Evolutionary conservation across 2,329 filamentous ascomycete species (phyloP), one percentile per base, ranked within the genome.

Genomic region (Fusarium scirpi): DNA sequence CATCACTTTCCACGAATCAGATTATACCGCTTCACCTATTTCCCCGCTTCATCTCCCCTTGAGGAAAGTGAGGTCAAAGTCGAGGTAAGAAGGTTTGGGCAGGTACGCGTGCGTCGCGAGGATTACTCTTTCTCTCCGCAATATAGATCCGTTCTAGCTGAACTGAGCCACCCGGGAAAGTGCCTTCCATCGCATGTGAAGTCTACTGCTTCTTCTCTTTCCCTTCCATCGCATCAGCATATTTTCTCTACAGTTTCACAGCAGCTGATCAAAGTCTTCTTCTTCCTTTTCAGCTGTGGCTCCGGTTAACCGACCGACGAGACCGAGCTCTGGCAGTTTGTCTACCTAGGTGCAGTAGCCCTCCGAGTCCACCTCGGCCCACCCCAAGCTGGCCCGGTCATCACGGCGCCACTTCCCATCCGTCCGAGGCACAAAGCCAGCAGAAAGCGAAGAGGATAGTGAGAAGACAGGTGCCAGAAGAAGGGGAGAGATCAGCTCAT

Each of bases 281-380:
- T 20, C 16, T 54, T 48, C 12, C 29, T 29, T 52, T 62, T 58
- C 44, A 55, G 29, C 47, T 62, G 27, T 53, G 38, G 45, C 59
- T 53, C 60, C 53, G 44, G 44, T 48, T 46, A 65, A 65, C 68
- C 59, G 68, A 58, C 68, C 60, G 64, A 69, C 55, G 43, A 69
- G 27, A 44, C 48, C 60, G 38, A 65, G 64, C 57, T 69, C 29
- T 70, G 44, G 51, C 63, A 58, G 51, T 46, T 64, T 64, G 29
- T 27, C 20, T 24, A 52, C 20, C 20, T 24, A 52, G 32, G 22
- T 52, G n/a, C 47, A 54, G 63, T 69, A 56, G 64, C 58, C 56
- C 47, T 38, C 59, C 43, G 56, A 71, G 69, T 57, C 68, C 69
- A 71, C 69, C 68, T 71, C 68, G 68, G 69, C 68, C 69, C 64